phyloP scores from a whole-genome alignment of 495 filamentous ascomycete genomes.

The Trichodelitschia bisporula region DNA sequence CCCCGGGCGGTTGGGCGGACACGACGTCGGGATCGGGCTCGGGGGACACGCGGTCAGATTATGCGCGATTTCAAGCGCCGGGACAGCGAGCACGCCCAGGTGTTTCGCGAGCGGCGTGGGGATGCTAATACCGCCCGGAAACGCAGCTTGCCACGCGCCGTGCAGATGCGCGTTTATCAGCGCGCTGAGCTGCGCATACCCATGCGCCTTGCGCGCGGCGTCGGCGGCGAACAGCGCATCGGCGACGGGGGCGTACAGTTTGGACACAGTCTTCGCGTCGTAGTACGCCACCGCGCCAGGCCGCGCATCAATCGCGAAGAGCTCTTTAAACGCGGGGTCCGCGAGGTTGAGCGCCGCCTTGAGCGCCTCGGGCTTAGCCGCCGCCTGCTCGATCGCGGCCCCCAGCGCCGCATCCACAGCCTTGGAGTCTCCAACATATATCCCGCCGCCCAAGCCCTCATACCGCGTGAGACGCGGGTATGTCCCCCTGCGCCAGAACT shows the following conservation, averaged over 20 bases:
- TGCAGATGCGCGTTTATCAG: constrained; percentile 79
- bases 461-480: constrained; percentile 51
- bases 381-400: constrained; percentile 36
- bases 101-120: constrained; percentile 51
- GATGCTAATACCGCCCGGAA: constrained; percentile 47
- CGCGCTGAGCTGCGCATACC: constrained; percentile 34
- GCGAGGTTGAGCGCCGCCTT: constrained; percentile 18
- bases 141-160: constrained; percentile 59
- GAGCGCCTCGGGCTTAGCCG: constrained; percentile 19
- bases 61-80: constrained; percentile 42
- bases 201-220: constrained; percentile 16
- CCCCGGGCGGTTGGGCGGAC: constrained; percentile 52
- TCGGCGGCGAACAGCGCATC: constrained; percentile 23
- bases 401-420: constrained; percentile 39
- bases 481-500: constrained; percentile 45
- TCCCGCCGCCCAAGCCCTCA: constrained; percentile 39
- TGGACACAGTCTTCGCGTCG: constrained; percentile 29
- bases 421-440: constrained; percentile 45
- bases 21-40: constrained; percentile 47
- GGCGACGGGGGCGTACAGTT: constrained; percentile 37
- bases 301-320: constrained; percentile 36
- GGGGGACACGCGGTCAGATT: constrained; percentile 48
- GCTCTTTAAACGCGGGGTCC: constrained; percentile 26
- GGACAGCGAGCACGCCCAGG: constrained; percentile 43
- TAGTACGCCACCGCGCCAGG: constrained; percentile 59